These are phyloP conservation scores for Trametes elegans DNA, from an alignment of 768 basidiomycete genomes.

Conservation along the genomic window DNA sequence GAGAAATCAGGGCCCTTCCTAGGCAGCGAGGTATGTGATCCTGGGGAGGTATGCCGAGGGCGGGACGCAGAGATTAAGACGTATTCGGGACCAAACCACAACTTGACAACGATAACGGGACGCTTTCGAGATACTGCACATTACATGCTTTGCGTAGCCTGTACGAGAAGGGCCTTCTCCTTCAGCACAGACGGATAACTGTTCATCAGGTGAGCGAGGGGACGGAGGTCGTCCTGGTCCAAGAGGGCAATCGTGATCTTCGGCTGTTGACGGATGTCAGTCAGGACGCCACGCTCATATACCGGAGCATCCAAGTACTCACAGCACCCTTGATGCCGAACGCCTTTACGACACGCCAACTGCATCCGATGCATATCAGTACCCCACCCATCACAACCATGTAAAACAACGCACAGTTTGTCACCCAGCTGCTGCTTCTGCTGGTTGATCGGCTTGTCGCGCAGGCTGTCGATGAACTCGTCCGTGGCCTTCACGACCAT, in stretches of 20 bases:
- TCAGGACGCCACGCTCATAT: neutral
- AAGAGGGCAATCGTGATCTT: slow-evolving; percentile 82
- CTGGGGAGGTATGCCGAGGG: slow-evolving; percentile 9
- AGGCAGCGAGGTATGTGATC: slow-evolving; percentile 10
- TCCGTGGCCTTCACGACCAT: slow-evolving; percentile 67
- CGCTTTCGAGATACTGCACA: neutral
- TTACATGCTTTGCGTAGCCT: slow-evolving; percentile 24
- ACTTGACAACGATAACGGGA: neutral
- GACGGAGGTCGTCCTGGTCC: slow-evolving; percentile 81
- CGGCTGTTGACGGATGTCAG: slow-evolving; percentile 43
- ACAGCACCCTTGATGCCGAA: slow-evolving; percentile 82
- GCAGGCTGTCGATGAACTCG: slow-evolving; percentile 79
- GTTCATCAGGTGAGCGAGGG: slow-evolving; percentile 84
- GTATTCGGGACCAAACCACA: neutral
- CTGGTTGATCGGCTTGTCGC: slow-evolving; percentile 68
- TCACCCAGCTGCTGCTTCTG: slow-evolving; percentile 26
- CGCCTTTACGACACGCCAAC: slow-evolving; percentile 63
- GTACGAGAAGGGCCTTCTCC: slow-evolving; percentile 56
- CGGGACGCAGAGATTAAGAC: slow-evolving; percentile 1
- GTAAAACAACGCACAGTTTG: slow-evolving; percentile 24
- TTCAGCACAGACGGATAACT: slow-evolving; percentile 81
- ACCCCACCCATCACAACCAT: neutral
- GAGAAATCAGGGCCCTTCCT: neutral
- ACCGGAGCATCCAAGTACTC: slow-evolving; percentile 28
- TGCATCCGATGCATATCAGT: slow-evolving; percentile 12